phyloP scores from a whole-genome alignment of 345 rosid genomes.

The Citrus sinensis region DNA sequence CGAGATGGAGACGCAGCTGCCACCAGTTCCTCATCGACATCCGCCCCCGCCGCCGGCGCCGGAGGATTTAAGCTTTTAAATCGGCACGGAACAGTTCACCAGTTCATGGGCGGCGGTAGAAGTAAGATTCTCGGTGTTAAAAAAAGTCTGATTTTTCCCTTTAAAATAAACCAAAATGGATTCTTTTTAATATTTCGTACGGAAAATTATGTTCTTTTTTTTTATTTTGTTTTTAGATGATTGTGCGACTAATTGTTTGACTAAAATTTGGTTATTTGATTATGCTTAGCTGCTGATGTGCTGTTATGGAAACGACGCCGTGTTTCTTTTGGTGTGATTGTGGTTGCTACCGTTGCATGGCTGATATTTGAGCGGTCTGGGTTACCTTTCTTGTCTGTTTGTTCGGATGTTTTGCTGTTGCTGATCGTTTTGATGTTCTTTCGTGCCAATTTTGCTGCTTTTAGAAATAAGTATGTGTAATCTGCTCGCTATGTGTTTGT shows the following conservation, averaged over 20 bases:
- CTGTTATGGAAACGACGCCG: conserved; percentile 69
- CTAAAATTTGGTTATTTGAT: background rate
- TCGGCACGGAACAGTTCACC: conserved; percentile 36
- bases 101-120: conserved; percentile 52
- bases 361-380: conserved; percentile 72
- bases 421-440: conserved; percentile 50
- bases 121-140: conserved; percentile 13
- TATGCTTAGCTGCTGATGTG: conserved; percentile 62
- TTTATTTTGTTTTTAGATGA: background rate
- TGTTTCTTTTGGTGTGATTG: conserved; percentile 58
- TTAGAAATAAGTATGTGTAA: conserved; percentile 46
- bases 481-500: background rate
- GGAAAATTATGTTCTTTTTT: background rate
- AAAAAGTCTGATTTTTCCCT: background rate
- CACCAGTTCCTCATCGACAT: background rate
- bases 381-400: conserved; percentile 71
- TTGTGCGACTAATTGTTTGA: background rate
- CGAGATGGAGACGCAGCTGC: conserved; percentile 26
- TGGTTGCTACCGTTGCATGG: conserved; percentile 88
- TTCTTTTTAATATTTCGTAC: background rate
- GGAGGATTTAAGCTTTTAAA: conserved; percentile 30
- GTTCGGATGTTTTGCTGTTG: conserved; percentile 74
- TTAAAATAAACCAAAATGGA: background rate
- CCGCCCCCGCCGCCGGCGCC: background rate
- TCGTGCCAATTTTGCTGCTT: conserved; percentile 57